Base-by-base conservation (phyloP, 2,329 filamentous ascomycete species). In the Coniochaeta pulveracea region DNA sequence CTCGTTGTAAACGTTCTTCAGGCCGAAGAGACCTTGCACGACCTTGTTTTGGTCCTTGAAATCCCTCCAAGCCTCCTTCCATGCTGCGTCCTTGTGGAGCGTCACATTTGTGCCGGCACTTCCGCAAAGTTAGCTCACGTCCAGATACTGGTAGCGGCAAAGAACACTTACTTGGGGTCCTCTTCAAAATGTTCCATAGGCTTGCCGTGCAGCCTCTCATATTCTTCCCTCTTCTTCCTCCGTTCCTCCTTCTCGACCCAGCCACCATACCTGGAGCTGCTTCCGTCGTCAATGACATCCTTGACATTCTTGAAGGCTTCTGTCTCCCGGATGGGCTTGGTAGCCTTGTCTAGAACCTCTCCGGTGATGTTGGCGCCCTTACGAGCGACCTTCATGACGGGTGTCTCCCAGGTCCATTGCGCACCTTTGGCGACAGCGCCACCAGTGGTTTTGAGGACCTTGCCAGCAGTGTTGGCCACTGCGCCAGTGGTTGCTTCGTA, bases 231-330 rank as follows among this genome's bases (percentile, higher is more conserved):
- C 50, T 76, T 77, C 56, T 76, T 84, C 49, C 76, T 76, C 36
- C 91, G 76, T 65, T 98, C 91, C 52, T 96, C 91, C 58, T 93
- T 93, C 55, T 98, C 91, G 10, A 88, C 69, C 86, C 89, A 98
- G 12, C 91, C 91, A 51, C 91, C 91, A 45, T 98, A 98, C 48
- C 88, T 72, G 24, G 88, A 93, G 48, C 86, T 94, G 59, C 86
- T 93, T 18, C 91, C 91, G 56, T 98, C 91, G 49, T 98, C 91
- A 43, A 98, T 93, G 34, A 89, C 88, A 41, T 96, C 72, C 65
- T 94, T 94, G 42, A 98, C 85, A 44, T 81, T 80, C 63, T 93
- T 93, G 64, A 80, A 98, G 3, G 86, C 86, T 56, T 96, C 86
- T 1, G 91, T 96, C 49, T 96, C 80, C 43, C 91, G 77, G 39